A percentile compares a stretch with the other conserved stretches of the same genome.
Evolutionary conservation across 208 protist genomes (phyloP).

Genomic region (Crithidia fasciculata): DNA sequence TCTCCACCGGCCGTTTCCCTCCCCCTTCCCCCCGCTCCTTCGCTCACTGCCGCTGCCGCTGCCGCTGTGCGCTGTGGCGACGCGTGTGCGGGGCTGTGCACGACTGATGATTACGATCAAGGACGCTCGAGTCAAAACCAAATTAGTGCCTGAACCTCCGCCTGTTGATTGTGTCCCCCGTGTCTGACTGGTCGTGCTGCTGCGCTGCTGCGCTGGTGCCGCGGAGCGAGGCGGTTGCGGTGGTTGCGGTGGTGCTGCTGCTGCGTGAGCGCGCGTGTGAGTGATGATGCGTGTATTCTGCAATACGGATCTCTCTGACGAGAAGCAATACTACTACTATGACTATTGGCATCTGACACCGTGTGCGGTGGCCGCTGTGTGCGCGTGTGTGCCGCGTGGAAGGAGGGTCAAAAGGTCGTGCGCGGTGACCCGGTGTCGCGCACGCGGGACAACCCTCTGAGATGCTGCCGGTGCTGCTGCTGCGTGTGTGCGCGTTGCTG

Average conservation of each 20-base stretch:
- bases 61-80: neutral
- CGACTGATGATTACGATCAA: constrained; percentile 36
- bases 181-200: constrained; percentile 34
- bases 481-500: neutral
- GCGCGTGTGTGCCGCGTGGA: neutral
- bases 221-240: neutral
- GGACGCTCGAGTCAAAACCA: constrained; percentile 39
- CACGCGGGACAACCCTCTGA: constrained; percentile 22
- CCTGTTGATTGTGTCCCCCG: constrained; percentile 42
- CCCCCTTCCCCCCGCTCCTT: neutral
- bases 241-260: neutral
- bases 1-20: too few relatives aligned
- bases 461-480: neutral
- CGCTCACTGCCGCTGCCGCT: neutral
- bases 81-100: neutral
- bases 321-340: constrained; percentile 36
- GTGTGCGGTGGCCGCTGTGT: neutral
- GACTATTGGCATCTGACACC: constrained; percentile 44
- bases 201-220: neutral
- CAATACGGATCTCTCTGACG: constrained; percentile 31
- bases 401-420: constrained; percentile 13
- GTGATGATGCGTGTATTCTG: constrained; percentile 40
- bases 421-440: constrained; percentile 14
- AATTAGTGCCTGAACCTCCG: constrained; percentile 23
- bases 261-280: constrained; percentile 13